Conservation (phyloP, 441 rosid genomes). For the Pelargonium fulgidum region DNA sequence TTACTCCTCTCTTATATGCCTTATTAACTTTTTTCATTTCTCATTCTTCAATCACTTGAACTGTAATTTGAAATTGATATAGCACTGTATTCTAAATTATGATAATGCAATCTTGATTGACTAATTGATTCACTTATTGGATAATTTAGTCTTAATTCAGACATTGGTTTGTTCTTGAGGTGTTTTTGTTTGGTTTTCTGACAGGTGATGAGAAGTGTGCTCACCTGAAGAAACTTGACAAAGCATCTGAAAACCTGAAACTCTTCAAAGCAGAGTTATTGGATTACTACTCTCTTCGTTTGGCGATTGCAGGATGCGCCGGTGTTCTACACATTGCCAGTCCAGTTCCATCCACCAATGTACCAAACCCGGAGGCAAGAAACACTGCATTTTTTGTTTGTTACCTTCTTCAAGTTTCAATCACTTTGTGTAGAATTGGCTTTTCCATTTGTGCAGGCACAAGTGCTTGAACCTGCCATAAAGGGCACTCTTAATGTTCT, state of each 20-base stretch:
- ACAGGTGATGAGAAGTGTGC: slow-evolving; percentile 49
- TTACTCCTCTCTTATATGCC: not conserved
- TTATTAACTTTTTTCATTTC: too few relatives aligned
- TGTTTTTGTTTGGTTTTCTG: not conserved
- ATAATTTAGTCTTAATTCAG: not conserved
- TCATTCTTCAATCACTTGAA: too few relatives aligned
- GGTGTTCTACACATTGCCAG: slow-evolving; percentile 67
- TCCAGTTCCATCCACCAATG: slow-evolving; percentile 48
- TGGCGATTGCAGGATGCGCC: slow-evolving; percentile 47
- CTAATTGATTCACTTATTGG: not conserved
- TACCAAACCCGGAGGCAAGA: slow-evolving; percentile 53
- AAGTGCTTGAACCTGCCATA: slow-evolving; percentile 54
- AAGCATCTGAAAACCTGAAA: slow-evolving; percentile 51
- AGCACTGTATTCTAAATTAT: not conserved
- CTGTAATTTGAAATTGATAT: not conserved
- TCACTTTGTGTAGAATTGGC: not conserved
- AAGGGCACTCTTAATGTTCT: slow-evolving; percentile 70
- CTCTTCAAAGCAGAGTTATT: slow-evolving; percentile 59
- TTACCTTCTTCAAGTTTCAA: not conserved
- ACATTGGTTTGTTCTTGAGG: not conserved
- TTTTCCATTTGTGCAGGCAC: slow-evolving; percentile 36
- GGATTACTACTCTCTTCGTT: slow-evolving; percentile 37
- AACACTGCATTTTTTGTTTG: not conserved
- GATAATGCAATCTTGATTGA: not conserved
- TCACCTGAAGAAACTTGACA: slow-evolving; percentile 49